Evolutionary conservation across 768 basidiomycete species (phyloP).

Genomic region (Rhizopogon salebrosus): DNA sequence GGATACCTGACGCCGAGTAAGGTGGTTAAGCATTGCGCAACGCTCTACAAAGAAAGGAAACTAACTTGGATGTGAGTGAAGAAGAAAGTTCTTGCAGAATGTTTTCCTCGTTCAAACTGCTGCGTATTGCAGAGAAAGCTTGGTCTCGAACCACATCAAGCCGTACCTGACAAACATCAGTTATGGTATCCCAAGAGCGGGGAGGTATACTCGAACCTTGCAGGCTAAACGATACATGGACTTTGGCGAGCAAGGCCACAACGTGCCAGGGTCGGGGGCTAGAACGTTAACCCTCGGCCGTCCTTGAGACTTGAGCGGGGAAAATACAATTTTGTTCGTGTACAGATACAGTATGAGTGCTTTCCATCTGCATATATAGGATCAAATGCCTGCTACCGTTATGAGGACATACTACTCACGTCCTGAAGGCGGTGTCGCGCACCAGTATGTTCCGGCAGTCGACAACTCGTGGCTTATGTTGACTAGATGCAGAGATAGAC

Average conservation of each 20-base stretch:
- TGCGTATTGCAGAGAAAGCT: conserved; percentile 14
- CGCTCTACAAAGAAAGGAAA: neutral
- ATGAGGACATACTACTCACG: conserved; percentile 8
- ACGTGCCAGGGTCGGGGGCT: neutral
- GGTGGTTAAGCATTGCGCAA: neutral
- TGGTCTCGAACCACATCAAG: conserved; percentile 11
- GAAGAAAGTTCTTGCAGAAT: conserved; percentile 18
- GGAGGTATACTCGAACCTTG: conserved; percentile 21
- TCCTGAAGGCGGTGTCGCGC: conserved; percentile 23
- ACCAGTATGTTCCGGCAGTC: conserved; percentile 19
- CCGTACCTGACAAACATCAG: conserved; percentile 11
- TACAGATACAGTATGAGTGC: conserved; percentile 36
- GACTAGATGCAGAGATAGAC: neutral
- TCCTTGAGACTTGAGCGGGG: conserved; percentile 23
- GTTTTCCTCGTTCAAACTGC: conserved; percentile 17
- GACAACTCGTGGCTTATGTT: neutral
- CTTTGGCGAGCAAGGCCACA: conserved; percentile 32
- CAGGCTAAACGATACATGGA: conserved; percentile 39
- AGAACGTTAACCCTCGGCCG: neutral
- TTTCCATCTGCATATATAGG: conserved; percentile 26
- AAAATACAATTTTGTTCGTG: conserved; percentile 28
- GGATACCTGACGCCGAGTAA: conserved; percentile 3
- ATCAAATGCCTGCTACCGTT: neutral
- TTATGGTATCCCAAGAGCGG: neutral
- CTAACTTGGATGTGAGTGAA: conserved; percentile 15